Conservation (phyloP, 768 basidiomycete species). For the Leccinellum rugosiceps region DNA sequence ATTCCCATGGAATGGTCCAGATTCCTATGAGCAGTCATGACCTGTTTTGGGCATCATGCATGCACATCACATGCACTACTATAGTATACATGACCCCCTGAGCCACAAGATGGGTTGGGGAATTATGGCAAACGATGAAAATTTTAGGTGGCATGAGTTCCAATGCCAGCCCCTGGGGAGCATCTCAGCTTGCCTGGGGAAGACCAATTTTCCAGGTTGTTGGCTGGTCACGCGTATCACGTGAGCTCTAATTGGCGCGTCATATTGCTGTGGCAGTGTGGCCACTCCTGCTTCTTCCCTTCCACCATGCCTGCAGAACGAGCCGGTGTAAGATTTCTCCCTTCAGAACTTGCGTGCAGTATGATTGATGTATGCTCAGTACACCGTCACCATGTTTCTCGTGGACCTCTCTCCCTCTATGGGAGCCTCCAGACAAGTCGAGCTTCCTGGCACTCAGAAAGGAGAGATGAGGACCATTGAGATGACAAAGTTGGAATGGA, state of each 20-base stretch:
- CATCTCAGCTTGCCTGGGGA: too few relatives aligned
- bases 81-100: too few relatives aligned
- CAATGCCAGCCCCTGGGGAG: too few relatives aligned
- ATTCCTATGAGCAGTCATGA: too few relatives aligned
- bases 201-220: too few relatives aligned
- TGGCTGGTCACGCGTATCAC: too few relatives aligned
- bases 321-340: constrained; percentile 59
- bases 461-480: constrained; percentile 51
- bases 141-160: too few relatives aligned
- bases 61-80: too few relatives aligned
- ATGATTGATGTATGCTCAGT: constrained; percentile 36
- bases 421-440: constrained; percentile 59
- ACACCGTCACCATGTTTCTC: constrained; percentile 85
- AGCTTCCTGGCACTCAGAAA: constrained; percentile 49
- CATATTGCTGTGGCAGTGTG: constrained; percentile 17
- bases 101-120: too few relatives aligned
- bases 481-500: constrained; percentile 78
- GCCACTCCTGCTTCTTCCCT: constrained; percentile 4
- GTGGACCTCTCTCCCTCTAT: constrained; percentile 87
- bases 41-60: too few relatives aligned
- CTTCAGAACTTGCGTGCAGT: background rate
- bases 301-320: constrained; percentile 71
- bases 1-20: too few relatives aligned
- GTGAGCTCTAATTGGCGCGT: constrained; percentile 30
- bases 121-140: too few relatives aligned